phyloP scores from a whole-genome alignment of 2,329 filamentous ascomycete genomes.

The Pseudocercospora macadamiae region DNA sequence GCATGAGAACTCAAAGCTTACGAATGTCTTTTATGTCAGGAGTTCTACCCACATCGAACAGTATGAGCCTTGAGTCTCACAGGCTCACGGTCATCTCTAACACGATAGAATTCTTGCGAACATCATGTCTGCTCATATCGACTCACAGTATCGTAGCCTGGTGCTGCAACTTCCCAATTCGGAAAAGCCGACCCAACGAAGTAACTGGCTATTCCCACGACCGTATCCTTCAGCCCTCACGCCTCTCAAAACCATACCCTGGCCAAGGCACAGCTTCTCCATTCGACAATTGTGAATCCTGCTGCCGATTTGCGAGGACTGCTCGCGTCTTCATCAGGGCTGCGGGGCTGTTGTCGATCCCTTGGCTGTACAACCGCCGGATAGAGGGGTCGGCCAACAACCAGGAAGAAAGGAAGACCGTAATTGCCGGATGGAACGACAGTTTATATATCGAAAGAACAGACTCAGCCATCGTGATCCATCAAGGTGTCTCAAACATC shows the following conservation, averaged over 20 bases:
- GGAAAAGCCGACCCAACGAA: not conserved
- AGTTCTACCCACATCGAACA: too few relatives aligned
- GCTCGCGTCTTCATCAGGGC: not conserved
- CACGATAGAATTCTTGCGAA: too few relatives aligned
- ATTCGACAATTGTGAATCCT: not conserved
- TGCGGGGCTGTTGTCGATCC: slow-evolving; percentile 3
- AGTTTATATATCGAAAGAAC: not conserved
- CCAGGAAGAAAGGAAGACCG: not conserved
- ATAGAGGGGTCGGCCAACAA: not conserved
- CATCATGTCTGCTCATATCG: too few relatives aligned
- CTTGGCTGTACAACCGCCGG: not conserved
- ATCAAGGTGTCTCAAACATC: not conserved
- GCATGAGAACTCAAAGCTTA: too few relatives aligned
- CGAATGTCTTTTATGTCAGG: too few relatives aligned
- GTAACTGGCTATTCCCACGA: not conserved
- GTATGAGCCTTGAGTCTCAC: too few relatives aligned
- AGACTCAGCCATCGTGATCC: not conserved
- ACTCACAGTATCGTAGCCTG: too few relatives aligned
- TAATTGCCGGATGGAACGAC: not conserved
- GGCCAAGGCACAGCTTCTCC: not conserved
- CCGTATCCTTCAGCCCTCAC: not conserved
- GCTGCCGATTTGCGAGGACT: not conserved
- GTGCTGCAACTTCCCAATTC: too few relatives aligned
- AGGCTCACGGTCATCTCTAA: too few relatives aligned
- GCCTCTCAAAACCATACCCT: not conserved